Base-by-base conservation (phyloP, 345 rosid species). In the Hibiscus tridactylites region DNA sequence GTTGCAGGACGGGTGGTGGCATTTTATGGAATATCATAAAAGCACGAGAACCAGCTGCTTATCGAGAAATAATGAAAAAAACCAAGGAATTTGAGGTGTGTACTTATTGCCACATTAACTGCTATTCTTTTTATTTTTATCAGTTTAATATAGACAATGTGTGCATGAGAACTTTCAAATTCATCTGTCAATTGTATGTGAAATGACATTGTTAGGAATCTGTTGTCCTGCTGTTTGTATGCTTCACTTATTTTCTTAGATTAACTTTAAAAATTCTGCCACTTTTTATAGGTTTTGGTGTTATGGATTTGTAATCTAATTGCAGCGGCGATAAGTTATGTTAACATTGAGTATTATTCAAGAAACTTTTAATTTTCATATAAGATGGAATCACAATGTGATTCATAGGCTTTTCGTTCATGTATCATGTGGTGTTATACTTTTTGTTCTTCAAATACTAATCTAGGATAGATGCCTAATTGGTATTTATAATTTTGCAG, bases 61-160 rank as follows among this genome's bases (percentile, higher is more conserved):
- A 90, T 71, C 79, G 75, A 75, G 96, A 95, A 81, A 95, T 95
- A 66, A 89, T 90, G 92, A 90, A 89, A 79, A 89, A 88, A 72
- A 74, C 91, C 24, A 92, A 79, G 80, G 99, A 92, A 65, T 92
- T 95, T 81, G 99, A 95, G 97, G 97, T 92, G 44, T 46, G 77
- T 76, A 69, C 79, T 75, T 74, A 46, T 44, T n/a, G 57, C 44
- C 74, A 26, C 65, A 39, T 42, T 5, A 26, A 42, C 1, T 24
- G 21, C 39, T 42, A 9, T 42, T 49, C 6, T 31, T 47, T 29
- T 61, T 47, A 13, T 9, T 49, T 9, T 71, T 2, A 19, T 15
- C 39, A 3, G 37, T 9, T 42, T 28, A 31, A 33, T 31, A 1
- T 68, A 50, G 3, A 33, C 31, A 31, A 39, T 54, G 61, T 68